Conservation (phyloP, 2,329 filamentous ascomycete species). For the Diaporthe citri region DNA sequence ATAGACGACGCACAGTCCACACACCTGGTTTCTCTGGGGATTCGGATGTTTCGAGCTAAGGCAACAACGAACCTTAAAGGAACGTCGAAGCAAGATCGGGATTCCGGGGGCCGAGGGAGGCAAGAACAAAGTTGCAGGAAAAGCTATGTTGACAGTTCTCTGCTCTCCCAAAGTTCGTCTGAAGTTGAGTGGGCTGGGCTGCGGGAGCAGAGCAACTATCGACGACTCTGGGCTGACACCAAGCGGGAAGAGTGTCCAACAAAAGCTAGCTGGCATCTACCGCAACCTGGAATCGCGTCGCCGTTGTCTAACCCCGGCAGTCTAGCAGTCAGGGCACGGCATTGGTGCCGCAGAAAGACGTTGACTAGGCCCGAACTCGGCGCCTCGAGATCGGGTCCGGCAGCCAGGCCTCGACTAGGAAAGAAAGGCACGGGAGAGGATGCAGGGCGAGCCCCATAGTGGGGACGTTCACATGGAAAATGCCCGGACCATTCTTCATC, state of each 20-base stretch:
- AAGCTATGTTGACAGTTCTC: background rate
- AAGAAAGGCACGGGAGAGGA: background rate
- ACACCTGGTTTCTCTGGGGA: constrained; percentile 20
- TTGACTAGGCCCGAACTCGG: constrained; percentile 14
- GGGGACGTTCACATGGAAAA: constrained; percentile 18
- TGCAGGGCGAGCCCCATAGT: constrained; percentile 12
- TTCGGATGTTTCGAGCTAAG: constrained; percentile 21
- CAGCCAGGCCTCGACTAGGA: constrained; percentile 1
- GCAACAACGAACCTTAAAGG: constrained; percentile 32
- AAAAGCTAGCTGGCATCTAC: background rate
- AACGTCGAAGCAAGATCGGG: constrained; percentile 1
- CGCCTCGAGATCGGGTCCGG: constrained; percentile 18
- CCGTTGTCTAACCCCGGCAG: background rate
- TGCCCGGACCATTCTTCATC: background rate
- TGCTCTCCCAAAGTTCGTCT: constrained; percentile 17
- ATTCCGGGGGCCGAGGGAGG: background rate
- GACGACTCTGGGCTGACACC: background rate
- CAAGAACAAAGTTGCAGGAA: constrained; percentile 1
- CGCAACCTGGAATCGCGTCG: background rate
- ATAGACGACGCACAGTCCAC: constrained; percentile 28
- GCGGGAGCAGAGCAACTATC: background rate
- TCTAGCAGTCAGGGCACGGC: constrained; percentile 2
- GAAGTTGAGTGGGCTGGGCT: background rate
- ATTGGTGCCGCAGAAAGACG: background rate
- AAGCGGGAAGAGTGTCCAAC: background rate